Percentiles rank a stretch among this genome's conserved stretches.
phyloP scores from a whole-genome alignment of 495 filamentous ascomycete genomes.

The Achaetomiella virescens region DNA sequence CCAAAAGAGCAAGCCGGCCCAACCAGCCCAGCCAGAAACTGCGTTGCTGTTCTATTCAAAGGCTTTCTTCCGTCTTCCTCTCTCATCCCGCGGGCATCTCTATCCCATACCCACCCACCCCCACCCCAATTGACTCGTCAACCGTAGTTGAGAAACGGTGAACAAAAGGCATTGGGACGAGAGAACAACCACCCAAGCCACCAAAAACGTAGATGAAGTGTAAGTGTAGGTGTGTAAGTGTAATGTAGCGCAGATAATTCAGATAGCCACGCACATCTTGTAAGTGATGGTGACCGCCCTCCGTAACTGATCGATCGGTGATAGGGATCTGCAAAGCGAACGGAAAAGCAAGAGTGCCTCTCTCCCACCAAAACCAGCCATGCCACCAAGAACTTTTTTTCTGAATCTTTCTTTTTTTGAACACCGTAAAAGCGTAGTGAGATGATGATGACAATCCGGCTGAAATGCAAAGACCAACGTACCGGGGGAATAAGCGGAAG shows the following conservation, averaged over 20 bases:
- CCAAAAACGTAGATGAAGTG: neutral
- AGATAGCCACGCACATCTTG: neutral
- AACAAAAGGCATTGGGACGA: neutral
- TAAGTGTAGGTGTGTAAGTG: neutral
- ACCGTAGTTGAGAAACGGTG: neutral
- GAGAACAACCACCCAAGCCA: neutral
- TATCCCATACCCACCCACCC: too few species aligned
- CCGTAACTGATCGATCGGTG: neutral
- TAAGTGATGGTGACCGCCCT: neutral
- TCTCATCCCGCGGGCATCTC: too few species aligned
- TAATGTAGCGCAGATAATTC: neutral
- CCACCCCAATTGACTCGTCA: neutral
- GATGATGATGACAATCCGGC: too few species aligned
- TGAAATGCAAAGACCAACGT: neutral
- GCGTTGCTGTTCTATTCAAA: neutral
- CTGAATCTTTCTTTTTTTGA: neutral
- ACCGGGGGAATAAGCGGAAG: neutral
- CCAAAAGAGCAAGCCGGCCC: neutral
- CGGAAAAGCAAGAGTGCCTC: neutral
- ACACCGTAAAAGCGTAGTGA: too few species aligned
- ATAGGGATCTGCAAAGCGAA: neutral
- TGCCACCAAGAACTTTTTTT: neutral
- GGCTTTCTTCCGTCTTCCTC: too few species aligned
- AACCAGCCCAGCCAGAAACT: constrained; percentile 1
- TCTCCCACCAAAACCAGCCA: too few species aligned